Conservation (phyloP, 495 filamentous ascomycete genomes). For the Podospora tetraspora region DNA sequence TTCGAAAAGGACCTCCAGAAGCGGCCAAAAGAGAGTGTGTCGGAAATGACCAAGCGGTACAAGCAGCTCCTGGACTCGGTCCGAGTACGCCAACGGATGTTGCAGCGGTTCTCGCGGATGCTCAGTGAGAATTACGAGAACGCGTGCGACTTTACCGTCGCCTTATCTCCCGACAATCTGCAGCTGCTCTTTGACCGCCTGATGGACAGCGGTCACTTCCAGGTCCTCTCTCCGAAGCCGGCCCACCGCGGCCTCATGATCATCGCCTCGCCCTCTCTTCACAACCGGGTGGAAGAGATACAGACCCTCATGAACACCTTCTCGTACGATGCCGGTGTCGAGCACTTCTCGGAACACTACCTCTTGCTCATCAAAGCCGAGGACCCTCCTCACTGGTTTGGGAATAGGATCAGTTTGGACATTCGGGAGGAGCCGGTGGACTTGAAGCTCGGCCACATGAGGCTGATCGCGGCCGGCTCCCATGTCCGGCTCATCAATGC, state of each 20-base stretch:
- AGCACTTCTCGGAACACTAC: slow-evolving; percentile 74
- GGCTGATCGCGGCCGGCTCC: slow-evolving; percentile 85
- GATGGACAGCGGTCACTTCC: slow-evolving; percentile 80
- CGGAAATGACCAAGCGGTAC: slow-evolving; percentile 94
- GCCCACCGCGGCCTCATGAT: slow-evolving; percentile 73
- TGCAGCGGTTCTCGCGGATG: slow-evolving; percentile 72
- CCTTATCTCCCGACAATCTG: slow-evolving; percentile 58
- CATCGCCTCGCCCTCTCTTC: slow-evolving; percentile 75
- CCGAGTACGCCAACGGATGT: slow-evolving; percentile 82
- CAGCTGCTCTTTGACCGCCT: slow-evolving; percentile 73
- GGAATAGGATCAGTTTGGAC: slow-evolving; percentile 63
- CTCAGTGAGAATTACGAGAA: slow-evolving; percentile 93
- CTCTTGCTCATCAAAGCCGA: slow-evolving; percentile 81
- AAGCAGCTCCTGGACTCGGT: slow-evolving; percentile 93
- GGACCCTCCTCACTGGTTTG: slow-evolving; percentile 71
- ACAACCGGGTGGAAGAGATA: slow-evolving; percentile 69
- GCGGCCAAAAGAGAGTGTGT: slow-evolving; percentile 70
- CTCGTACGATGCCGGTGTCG: slow-evolving; percentile 69
- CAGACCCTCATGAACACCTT: slow-evolving; percentile 81
- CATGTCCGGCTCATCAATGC: slow-evolving; percentile 73
- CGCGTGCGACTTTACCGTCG: slow-evolving; percentile 85
- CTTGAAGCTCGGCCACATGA: slow-evolving; percentile 78
- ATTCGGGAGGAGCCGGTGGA: slow-evolving; percentile 76
- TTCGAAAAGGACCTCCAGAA: slow-evolving; percentile 88
- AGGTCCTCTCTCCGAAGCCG: slow-evolving; percentile 60